Conservation (phyloP, 2,329 filamentous ascomycete genomes). For the Arthrinium phaeospermum region DNA sequence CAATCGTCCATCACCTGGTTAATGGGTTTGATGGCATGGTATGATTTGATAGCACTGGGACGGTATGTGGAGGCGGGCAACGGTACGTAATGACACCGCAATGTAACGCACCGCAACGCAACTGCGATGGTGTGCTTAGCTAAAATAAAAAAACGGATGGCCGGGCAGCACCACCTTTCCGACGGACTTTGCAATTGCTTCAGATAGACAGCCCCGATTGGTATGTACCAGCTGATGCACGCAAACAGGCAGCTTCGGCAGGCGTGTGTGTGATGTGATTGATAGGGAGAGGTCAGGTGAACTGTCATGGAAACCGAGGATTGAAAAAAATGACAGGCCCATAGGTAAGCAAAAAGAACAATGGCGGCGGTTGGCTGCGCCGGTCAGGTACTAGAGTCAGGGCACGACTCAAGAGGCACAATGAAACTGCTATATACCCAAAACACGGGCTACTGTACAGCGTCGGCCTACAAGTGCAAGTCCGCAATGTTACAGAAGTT, state of each 20-base stretch:
- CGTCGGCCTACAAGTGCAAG: neutral
- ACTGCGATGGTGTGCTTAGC: slow-evolving; percentile 1
- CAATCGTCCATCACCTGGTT: slow-evolving; percentile 8
- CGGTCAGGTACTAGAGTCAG: slow-evolving; percentile 1
- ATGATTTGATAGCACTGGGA: slow-evolving; percentile 3
- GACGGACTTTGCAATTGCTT: neutral
- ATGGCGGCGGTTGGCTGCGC: neutral
- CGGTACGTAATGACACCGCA: slow-evolving; percentile 9
- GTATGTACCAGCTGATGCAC: neutral
- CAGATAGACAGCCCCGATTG: neutral
- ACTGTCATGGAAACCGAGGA: neutral
- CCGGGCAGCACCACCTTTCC: neutral
- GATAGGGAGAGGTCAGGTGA: neutral
- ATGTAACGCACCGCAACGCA: slow-evolving; percentile 3
- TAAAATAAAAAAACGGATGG: neutral
- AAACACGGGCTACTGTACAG: neutral
- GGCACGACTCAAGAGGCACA: neutral
- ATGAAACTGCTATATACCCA: neutral
- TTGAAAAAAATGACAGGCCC: neutral
- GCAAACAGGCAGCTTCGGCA: neutral
- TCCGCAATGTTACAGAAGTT: neutral
- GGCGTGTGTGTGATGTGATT: neutral
- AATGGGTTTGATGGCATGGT: slow-evolving; percentile 13
- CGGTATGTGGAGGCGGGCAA: slow-evolving; percentile 15
- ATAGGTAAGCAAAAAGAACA: neutral